Evolutionary conservation across 2,329 filamentous ascomycete genomes (phyloP), one percentile per base, ranked within the genome.

Genomic region (Colletotrichum sp.): DNA sequence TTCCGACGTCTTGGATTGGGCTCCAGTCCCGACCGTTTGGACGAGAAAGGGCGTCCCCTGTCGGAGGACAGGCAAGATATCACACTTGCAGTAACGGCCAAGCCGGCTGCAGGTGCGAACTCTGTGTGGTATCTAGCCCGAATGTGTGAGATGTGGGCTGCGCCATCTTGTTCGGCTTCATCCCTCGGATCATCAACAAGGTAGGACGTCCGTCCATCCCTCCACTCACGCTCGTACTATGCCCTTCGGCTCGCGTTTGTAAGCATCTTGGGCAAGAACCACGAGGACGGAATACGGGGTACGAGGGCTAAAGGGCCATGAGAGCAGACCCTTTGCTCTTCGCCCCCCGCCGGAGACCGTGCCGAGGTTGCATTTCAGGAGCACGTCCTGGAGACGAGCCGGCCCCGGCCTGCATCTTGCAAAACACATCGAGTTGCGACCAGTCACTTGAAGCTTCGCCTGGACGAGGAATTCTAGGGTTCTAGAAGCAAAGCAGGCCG

Each of bases 351-450:
- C 49, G 62, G 64, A 59, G 25, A n/a, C 34, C 34, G 12, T 69
- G 57, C 44, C 69, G 39, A 49, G 44, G 63, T 69, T 63, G 69
- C 39, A 72, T 57, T 76, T 72, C 69, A 76, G 73, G 73, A 69
- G 69, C 44, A 55, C 36, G 32, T 36, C 34, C 64, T 69, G 63
- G 15, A 64, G 64, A 52, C 39, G n/a, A 69, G 7, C 30, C 5
- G 16, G 8, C 44, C 69, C 62, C 29, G 63, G 63, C 44, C 7
- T 36, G 32, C 44, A 73, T 61, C 69, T 64, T 64, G 44, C 32
- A 64, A 73, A 72, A 69, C 69, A 34, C 57, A 29, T 19, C 30
- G 15, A 22, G 64, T 76, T 72, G 27, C 63, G 70, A 64, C 57
- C 57, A 61, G 55, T 61, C 52, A 36, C 25, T 62, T 36, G 16